Conservation (phyloP, 2,329 filamentous ascomycete genomes). For the Penicillium nordicum region DNA sequence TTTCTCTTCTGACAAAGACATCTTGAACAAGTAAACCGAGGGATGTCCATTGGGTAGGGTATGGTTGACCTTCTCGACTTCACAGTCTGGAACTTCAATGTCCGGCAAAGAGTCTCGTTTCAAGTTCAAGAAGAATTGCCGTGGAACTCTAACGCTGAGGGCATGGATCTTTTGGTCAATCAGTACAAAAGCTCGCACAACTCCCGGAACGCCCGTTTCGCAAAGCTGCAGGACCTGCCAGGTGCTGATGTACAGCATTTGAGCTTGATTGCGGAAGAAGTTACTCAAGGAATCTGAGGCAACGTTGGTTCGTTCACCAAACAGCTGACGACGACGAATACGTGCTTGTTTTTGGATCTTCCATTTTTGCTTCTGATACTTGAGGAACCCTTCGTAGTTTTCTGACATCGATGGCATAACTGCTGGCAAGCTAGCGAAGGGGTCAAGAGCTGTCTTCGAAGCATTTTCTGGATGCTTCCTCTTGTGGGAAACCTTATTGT, state of each 20-base stretch:
- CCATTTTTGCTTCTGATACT: slow-evolving; percentile 98
- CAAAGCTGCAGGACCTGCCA: slow-evolving; percentile 93
- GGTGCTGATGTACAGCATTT: slow-evolving; percentile 82
- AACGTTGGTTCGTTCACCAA: slow-evolving; percentile 73
- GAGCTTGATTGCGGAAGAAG: slow-evolving; percentile 87
- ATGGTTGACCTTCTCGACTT: slow-evolving; percentile 88
- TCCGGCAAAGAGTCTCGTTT: slow-evolving; percentile 84
- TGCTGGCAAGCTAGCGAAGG: slow-evolving; percentile 76
- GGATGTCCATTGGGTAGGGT: slow-evolving; percentile 92
- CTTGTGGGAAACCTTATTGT: slow-evolving; percentile 58
- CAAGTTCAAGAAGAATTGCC: slow-evolving; percentile 87
- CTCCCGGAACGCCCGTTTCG: slow-evolving; percentile 76
- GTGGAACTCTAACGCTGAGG: slow-evolving; percentile 82
- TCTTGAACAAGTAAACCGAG: slow-evolving; percentile 89
- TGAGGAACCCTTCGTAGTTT: slow-evolving; percentile 82
- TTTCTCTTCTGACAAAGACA: slow-evolving; percentile 82
- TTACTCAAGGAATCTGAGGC: slow-evolving; percentile 61
- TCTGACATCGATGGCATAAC: slow-evolving; percentile 80
- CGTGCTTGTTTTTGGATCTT: slow-evolving; percentile 93
- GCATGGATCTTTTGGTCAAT: slow-evolving; percentile 90
- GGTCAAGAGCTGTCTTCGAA: slow-evolving; percentile 63
- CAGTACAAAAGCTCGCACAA: slow-evolving; percentile 83
- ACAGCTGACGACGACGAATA: slow-evolving; percentile 79
- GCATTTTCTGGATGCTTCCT: slow-evolving; percentile 69
- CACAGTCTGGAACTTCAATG: slow-evolving; percentile 78